Base-by-base conservation (phyloP, 805 yeast species). In the Candida golubevii region DNA sequence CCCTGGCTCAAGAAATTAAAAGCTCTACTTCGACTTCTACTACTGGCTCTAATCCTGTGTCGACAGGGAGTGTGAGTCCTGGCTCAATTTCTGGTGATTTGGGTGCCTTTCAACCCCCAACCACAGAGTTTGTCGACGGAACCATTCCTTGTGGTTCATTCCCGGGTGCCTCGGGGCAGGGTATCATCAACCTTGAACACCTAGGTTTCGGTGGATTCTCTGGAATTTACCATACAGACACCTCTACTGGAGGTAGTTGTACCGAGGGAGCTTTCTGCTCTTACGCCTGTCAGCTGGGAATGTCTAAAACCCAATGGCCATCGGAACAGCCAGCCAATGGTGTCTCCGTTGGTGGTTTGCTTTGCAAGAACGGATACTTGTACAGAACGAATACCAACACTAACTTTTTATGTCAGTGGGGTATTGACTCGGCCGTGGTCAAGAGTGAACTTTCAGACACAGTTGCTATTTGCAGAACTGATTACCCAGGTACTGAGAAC, bases 221-320 rank as follows among this genome's bases (percentile, higher is more conserved):
- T 42, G 88, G 91, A 58, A 75, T 88, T 61, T 79, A 81, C 71
- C 71, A 76, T 61, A 65, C 69, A 44, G 75, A 78, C 51, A 77
- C 76, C 48, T 71, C 77, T 53, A 80, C 88, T 51, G 78, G 88
- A 50, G 75, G 85, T 41, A 59, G 77, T 38, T 91, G 99, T 77
- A 65, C 72, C 51, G 97, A 90, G 56, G 98, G 97, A 47, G 79
- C 79, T 60, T 88, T 87, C 82, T 91, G 99, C 74, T 91, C 98
- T 47, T 91, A 91, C 71, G 96, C 98, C 48, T 91, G 99, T 76
- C 95, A 89, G 75, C 82, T 97, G 35, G 99, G 98, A 79, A 88
- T 88, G 96, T 88, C 97, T 61, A 91, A 91, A 82, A 88, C 97
- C 45, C 99, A 91, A 75, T 91, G 95, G 96, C 98, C 98, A 51